Conservation (phyloP, 2,329 filamentous ascomycete genomes). For the Fusarium illudens region DNA sequence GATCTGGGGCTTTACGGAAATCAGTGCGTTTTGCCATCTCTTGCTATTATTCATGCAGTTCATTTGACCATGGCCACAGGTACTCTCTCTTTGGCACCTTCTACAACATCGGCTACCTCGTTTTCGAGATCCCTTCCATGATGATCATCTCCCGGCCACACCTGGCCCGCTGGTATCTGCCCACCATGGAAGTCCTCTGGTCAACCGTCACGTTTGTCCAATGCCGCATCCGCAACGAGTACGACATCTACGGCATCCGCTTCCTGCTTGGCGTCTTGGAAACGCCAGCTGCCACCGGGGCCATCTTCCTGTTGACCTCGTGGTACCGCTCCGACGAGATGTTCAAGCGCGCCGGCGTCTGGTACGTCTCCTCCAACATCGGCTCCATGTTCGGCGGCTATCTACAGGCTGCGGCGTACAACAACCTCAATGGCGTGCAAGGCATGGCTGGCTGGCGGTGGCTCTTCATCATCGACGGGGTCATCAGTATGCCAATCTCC, state of each 20-base stretch:
- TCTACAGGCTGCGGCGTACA: slow-evolving; percentile 34
- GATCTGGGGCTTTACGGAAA: slow-evolving; percentile 47
- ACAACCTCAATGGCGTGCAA: too few relatives aligned
- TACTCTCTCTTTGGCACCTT: slow-evolving; percentile 40
- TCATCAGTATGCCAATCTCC: slow-evolving; percentile 45
- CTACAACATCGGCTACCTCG: slow-evolving; percentile 43
- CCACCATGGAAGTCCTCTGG: slow-evolving; percentile 23
- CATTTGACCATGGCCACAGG: neutral
- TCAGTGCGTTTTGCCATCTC: slow-evolving; percentile 28
- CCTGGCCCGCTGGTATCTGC: slow-evolving; percentile 17
- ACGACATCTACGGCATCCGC: slow-evolving; percentile 23
- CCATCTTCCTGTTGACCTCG: slow-evolving; percentile 45
- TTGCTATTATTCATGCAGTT: too few relatives aligned
- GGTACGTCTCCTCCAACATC: slow-evolving; percentile 50
- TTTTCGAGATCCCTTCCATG: slow-evolving; percentile 39
- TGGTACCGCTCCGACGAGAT: slow-evolving; percentile 49
- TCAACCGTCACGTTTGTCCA: slow-evolving; percentile 16
- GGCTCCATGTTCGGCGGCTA: slow-evolving; percentile 30
- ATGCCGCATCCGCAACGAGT: slow-evolving; percentile 6
- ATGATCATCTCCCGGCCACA: slow-evolving; percentile 38
- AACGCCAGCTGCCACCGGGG: slow-evolving; percentile 32
- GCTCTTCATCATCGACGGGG: slow-evolving; percentile 49
- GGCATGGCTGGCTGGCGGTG: slow-evolving; percentile 39
- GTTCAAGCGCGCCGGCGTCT: slow-evolving; percentile 60
- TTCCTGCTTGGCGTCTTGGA: slow-evolving; percentile 36